A percentile compares a stretch with the other conserved stretches of the same genome.
Evolutionary conservation across 2,329 filamentous ascomycete species (phyloP).

Genomic region (Simplicillium sp.): DNA sequence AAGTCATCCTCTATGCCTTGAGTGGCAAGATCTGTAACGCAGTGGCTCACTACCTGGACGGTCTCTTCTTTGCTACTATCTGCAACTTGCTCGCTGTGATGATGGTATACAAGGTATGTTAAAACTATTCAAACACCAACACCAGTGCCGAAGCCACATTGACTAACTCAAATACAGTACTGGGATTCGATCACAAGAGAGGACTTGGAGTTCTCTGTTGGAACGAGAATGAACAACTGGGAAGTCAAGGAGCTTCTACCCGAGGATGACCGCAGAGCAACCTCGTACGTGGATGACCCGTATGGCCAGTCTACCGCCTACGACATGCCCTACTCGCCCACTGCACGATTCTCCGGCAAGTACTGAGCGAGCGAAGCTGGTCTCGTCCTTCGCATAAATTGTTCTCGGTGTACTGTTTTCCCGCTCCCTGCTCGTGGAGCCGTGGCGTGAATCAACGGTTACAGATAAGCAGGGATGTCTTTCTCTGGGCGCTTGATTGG

Average conservation of each 20-base stretch:
- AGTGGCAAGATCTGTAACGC: slow-evolving; percentile 75
- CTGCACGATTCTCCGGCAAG: slow-evolving; percentile 33
- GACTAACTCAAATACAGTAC: slow-evolving; percentile 49
- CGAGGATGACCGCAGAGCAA: slow-evolving; percentile 68
- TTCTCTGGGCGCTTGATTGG: neutral
- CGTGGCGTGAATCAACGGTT: neutral
- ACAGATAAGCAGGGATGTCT: neutral
- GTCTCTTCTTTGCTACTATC: slow-evolving; percentile 85
- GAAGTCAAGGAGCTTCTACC: slow-evolving; percentile 87
- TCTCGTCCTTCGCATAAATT: too few relatives aligned
- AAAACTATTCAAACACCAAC: neutral
- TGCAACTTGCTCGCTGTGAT: slow-evolving; percentile 93
- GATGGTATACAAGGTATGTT: slow-evolving; percentile 93
- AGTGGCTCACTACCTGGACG: slow-evolving; percentile 87
- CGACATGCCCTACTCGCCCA: slow-evolving; percentile 41
- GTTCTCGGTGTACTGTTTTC: too few relatives aligned
- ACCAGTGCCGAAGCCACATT: too few relatives aligned
- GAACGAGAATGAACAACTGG: slow-evolving; percentile 93
- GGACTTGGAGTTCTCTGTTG: slow-evolving; percentile 96
- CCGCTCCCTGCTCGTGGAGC: too few relatives aligned
- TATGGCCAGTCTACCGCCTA: slow-evolving; percentile 47
- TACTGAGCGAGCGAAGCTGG: slow-evolving; percentile 23
- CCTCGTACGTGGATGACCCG: slow-evolving; percentile 61
- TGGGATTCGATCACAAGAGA: slow-evolving; percentile 99
- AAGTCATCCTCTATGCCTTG: slow-evolving; percentile 87